phyloP scores from a whole-genome alignment of 805 yeast species.

The Kodamaea laetipori region DNA sequence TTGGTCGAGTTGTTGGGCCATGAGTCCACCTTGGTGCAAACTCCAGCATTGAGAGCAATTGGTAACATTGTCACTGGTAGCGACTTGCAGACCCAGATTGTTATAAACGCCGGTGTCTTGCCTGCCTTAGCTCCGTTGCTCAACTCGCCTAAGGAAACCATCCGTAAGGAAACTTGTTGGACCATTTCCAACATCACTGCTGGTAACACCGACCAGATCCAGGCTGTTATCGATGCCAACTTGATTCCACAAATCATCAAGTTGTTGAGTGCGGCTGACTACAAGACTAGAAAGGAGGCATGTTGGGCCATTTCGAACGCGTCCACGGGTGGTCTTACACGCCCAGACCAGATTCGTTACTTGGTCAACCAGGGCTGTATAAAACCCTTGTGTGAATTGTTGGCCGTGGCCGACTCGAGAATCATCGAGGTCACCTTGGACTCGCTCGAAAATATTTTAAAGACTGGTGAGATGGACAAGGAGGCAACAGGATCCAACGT shows the following conservation, averaged over 20 bases:
- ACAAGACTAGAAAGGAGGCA: constrained; percentile 96
- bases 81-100: constrained; percentile 92
- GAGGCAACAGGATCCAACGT: constrained; percentile 67
- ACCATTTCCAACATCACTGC: constrained; percentile 97
- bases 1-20: constrained; percentile 88
- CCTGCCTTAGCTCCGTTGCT: constrained; percentile 80
- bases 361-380: constrained; percentile 94
- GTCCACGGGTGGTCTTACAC: constrained; percentile 88
- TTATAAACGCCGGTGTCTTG: constrained; percentile 89
- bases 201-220: constrained; percentile 93
- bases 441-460: constrained; percentile 89
- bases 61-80: constrained; percentile 98
- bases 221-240: constrained; percentile 94
- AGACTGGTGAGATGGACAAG: constrained; percentile 91
- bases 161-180: constrained; percentile 98
- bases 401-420: constrained; percentile 84
- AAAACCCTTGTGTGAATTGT: constrained; percentile 92
- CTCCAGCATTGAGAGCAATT: constrained; percentile 95
- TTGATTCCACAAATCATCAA: constrained; percentile 89
- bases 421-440: constrained; percentile 94
- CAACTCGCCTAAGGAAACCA: constrained; percentile 83
- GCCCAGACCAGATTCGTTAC: constrained; percentile 92
- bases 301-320: constrained; percentile 99
- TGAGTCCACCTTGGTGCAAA: constrained; percentile 83
- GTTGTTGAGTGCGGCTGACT: constrained; percentile 78